These are phyloP conservation scores for Rhodotorula glutinis DNA, from an alignment of 1,284 basidiomycete genomes.

Conservation along the genomic window DNA sequence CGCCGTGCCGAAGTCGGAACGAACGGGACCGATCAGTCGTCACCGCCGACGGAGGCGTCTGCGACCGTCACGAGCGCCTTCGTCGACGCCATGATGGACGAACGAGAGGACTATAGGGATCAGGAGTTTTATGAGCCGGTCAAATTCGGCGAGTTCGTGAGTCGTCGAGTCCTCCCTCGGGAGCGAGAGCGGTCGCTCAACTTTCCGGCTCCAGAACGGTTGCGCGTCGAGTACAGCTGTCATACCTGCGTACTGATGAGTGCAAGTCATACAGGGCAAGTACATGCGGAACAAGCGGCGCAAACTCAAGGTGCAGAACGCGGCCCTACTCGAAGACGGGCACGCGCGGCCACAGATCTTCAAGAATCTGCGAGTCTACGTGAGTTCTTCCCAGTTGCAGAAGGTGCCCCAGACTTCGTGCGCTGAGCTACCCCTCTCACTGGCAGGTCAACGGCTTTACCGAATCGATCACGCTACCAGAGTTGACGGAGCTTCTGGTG, in stretches of 20 bases:
- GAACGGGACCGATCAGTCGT: neutral
- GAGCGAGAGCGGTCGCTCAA: neutral
- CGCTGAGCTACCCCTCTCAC: neutral
- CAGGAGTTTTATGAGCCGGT: constrained; percentile 4
- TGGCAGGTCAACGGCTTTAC: constrained; percentile 84
- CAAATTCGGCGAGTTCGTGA: constrained; percentile 19
- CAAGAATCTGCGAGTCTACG: constrained; percentile 71
- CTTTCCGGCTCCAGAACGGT: neutral
- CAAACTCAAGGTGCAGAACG: constrained; percentile 57
- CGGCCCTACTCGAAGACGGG: constrained; percentile 37
- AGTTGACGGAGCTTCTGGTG: constrained; percentile 73
- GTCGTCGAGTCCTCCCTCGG: neutral
- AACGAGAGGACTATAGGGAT: neutral
- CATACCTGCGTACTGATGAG: too few relatives aligned
- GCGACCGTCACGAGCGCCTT: neutral
- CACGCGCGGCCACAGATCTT: constrained; percentile 60
- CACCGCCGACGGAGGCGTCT: neutral
- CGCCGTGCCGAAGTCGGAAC: too few relatives aligned
- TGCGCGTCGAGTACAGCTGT: neutral
- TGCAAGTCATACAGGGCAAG: constrained; percentile 53
- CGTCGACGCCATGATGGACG: neutral
- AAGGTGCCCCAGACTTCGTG: neutral
- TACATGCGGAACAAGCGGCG: constrained; percentile 87
- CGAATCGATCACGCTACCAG: constrained; percentile 61
- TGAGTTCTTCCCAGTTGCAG: constrained; percentile 45